Percentiles rank a stretch among this genome's conserved stretches.
Evolutionary conservation across 2,329 filamentous ascomycete species (phyloP).

Genomic region (Hirsutella minnesotensis): DNA sequence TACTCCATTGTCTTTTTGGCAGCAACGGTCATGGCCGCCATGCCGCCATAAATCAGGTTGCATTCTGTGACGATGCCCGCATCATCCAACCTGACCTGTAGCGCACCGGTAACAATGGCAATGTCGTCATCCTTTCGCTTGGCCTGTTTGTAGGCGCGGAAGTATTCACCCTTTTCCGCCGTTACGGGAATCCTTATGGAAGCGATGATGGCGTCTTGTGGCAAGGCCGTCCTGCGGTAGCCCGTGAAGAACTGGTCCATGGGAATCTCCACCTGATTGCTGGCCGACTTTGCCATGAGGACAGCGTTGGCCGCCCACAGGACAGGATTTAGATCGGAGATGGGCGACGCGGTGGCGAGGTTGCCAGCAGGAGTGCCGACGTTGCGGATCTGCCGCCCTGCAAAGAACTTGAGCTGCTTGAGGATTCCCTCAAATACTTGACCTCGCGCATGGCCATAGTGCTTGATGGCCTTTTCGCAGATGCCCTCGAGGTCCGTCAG

Average conservation of each 20-base stretch:
- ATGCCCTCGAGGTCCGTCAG: conserved; percentile 85
- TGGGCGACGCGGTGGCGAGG: conserved; percentile 85
- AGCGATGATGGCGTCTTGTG: conserved; percentile 72
- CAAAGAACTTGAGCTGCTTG: conserved; percentile 92
- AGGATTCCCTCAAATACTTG: conserved; percentile 86
- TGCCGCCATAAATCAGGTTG: conserved; percentile 83
- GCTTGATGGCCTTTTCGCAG: conserved; percentile 63
- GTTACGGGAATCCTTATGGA: conserved; percentile 77
- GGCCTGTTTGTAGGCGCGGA: conserved; percentile 87
- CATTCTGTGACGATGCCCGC: conserved; percentile 59
- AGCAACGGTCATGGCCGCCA: conserved; percentile 84
- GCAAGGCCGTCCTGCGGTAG: conserved; percentile 74
- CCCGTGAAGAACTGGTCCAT: conserved; percentile 90
- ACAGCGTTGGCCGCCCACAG: conserved; percentile 79
- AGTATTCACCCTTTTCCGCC: conserved; percentile 63
- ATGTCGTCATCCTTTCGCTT: conserved; percentile 98
- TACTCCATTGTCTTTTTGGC: conserved; percentile 69
- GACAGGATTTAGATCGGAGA: conserved; percentile 91
- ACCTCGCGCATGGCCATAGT: conserved; percentile 58
- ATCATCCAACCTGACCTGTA: conserved; percentile 62
- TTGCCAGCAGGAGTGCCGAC: conserved; percentile 97
- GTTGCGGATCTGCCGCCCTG: conserved; percentile 88
- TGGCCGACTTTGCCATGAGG: conserved; percentile 66
- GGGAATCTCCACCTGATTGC: conserved; percentile 68
- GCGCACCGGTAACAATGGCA: conserved; percentile 83